These are phyloP conservation scores for Kluyveromyces wickerhamii DNA, from an alignment of 805 yeast genomes.

Conservation along the genomic window DNA sequence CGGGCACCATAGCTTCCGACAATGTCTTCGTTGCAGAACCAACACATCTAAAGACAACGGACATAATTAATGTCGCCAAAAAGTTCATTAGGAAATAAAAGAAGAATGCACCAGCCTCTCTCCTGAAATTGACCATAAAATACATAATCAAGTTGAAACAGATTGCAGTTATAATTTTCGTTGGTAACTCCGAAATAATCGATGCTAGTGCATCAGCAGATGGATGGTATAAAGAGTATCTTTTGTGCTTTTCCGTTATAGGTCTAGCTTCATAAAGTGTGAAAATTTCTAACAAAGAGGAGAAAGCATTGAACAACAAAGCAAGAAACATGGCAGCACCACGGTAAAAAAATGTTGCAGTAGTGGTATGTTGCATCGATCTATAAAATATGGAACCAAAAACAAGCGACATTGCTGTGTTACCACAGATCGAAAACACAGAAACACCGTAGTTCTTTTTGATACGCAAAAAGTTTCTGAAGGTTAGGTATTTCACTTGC, in stretches of 20 bases:
- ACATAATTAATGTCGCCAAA: conserved; percentile 42
- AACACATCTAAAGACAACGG: conserved; percentile 45
- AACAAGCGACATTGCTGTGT: conserved; percentile 46
- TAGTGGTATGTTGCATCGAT: conserved; percentile 28
- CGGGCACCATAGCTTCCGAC: conserved; percentile 52
- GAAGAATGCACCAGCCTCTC: conserved; percentile 48
- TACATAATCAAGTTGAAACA: conserved; percentile 44
- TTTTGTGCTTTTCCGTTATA: conserved; percentile 51
- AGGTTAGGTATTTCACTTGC: conserved; percentile 42
- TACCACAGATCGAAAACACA: conserved; percentile 36
- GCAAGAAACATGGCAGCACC: conserved; percentile 64
- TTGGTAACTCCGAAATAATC: conserved; percentile 42
- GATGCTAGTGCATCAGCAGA: conserved; percentile 53
- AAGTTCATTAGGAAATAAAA: conserved; percentile 40
- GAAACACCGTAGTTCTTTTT: conserved; percentile 44
- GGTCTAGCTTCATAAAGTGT: conserved; percentile 47
- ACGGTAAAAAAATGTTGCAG: conserved; percentile 45
- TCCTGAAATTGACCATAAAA: conserved; percentile 45
- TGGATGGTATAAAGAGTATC: conserved; percentile 50
- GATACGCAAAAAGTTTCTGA: conserved; percentile 42
- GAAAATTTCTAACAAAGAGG: conserved; percentile 52
- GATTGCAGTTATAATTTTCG: conserved; percentile 38
- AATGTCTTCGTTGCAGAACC: conserved; percentile 43
- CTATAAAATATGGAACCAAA: conserved; percentile 53
- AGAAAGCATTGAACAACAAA: conserved; percentile 52